phyloP scores from a whole-genome alignment of 2,329 filamentous ascomycete genomes.

The Akanthomyces dipterigenus region DNA sequence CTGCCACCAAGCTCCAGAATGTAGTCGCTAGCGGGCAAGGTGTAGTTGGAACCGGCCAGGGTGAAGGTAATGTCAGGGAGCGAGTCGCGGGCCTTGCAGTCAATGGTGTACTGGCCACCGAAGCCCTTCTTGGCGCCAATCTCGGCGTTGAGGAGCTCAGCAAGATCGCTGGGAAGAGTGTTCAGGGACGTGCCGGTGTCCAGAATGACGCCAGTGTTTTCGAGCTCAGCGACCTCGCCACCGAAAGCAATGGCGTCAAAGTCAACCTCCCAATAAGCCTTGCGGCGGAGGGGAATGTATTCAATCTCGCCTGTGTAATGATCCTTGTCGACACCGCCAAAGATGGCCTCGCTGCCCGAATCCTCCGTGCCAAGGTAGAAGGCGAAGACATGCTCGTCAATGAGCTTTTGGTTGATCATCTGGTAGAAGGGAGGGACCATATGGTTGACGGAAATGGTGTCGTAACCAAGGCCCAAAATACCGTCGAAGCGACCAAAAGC shows the following conservation, averaged over 20 bases:
- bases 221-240: slow-evolving; percentile 77
- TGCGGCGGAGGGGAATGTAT: slow-evolving; percentile 90
- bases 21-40: slow-evolving; percentile 83
- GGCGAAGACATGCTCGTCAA: slow-evolving; percentile 90
- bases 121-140: slow-evolving; percentile 97
- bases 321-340: slow-evolving; percentile 78
- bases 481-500: slow-evolving; percentile 97
- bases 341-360: slow-evolving; percentile 77
- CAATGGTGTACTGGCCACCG: slow-evolving; percentile 93
- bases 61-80: slow-evolving; percentile 91
- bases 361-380: slow-evolving; percentile 83
- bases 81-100: slow-evolving; percentile 68
- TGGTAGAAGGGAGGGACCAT: slow-evolving; percentile 96
- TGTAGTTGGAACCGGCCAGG: slow-evolving; percentile 87
- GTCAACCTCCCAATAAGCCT: slow-evolving; percentile 99
- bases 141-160: slow-evolving; percentile 94
- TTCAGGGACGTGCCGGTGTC: slow-evolving; percentile 98
- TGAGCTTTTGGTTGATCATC: slow-evolving; percentile 80
- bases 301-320: slow-evolving; percentile 81
- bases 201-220: slow-evolving; percentile 91
- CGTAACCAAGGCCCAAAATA: slow-evolving; percentile 89
- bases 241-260: slow-evolving; percentile 88
- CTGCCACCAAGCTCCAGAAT: slow-evolving; percentile 91
- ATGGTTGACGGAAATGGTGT: slow-evolving; percentile 93
- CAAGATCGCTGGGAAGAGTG: slow-evolving; percentile 82